Base-by-base conservation (phyloP, 2,329 filamentous ascomycete genomes). In the Dothideomycetes sp. region DNA sequence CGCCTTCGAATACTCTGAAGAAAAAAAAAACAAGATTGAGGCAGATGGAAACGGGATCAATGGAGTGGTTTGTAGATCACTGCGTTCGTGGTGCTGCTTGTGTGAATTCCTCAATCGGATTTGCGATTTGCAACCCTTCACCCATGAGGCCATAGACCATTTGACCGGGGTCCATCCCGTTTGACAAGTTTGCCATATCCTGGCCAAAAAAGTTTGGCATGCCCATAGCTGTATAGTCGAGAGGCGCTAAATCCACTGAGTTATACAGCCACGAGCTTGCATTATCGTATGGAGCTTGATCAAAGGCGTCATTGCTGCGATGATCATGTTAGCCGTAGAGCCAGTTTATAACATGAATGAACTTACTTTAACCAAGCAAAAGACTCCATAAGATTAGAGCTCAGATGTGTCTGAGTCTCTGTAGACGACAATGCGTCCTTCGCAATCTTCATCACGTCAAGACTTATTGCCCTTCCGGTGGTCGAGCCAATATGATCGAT, bases 381-480 rank as follows among this genome's bases (percentile, higher is more conserved):
- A 2, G 23, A 27, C 27, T 43, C 33, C 20, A 38, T 33, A 18
- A 43, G 8, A 11, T 43, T 33, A 2, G 33, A 33, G 4, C 28
- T 28, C 15, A 43, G 33, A 17, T 30, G 27, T 24, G 9, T 33
- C 4, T 17, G 24, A 4, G 33, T 13, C 15, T 43, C 33, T 7
- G 33, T 43, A 4, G 33, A 32, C 5, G 20, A 23, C 15, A 43
- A 22, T 12, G 41, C 41, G n/a, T 43, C 41, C 12, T 43, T 43
- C n/a, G 41, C 41, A 5, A 43, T 38, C 22, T 37, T 43, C 41
- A 43, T 43, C n/a, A 43, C 41, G n/a, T 43, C 41, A 6, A 43
- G 27, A 33, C 41, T 43, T 5, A 43, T 43, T 4, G 33, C 33
- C n/a, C 41, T 16, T 4, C 41, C 41, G 10, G 41, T 43, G 1